Base-by-base conservation (phyloP, 805 yeast species). In the Pichia occidentalis region DNA sequence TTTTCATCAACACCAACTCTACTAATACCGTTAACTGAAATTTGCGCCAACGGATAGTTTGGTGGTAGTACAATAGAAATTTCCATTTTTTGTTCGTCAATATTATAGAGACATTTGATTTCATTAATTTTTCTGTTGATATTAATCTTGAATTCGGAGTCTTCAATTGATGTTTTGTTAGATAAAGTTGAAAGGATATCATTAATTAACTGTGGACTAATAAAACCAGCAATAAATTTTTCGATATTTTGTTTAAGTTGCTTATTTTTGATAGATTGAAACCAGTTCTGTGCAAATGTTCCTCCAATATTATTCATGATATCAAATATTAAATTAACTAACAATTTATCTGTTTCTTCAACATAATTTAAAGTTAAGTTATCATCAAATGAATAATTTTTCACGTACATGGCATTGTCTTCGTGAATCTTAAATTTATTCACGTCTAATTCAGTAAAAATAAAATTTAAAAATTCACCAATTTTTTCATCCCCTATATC, bases 1-100 rank as follows among this genome's bases (percentile, higher is more conserved):
- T 75, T 77, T 50, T 90, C 97, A 46, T 82, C 84, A 12, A 90
- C 94, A 16, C 97, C 97, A 24, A 86, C 71, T 44, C 95, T 68
- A 33, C 75, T 68, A 0, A 86, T 75, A 4, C 96, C 97, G 32
- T 74, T 75, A 1, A 92, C 87, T 7, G 67, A 64, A 8, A 92
- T 80, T 46, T 75, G 80, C 2, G 77, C 72, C 29, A 90, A 70
- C 8, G 99, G 99, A 50, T 77, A 92, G 27, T 75, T 71, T 0
- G 65, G 52, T 0, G 97, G 97, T 7, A 90, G 61, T 30, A 69
- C 69, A 43, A 90, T 76, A 0, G 77, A 71, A 64, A 94, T 73
- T 50, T 85, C 95, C 71, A 88, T 69, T 19, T 73, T 75, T 52
- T 87, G 95, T 39, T 88, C 97, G 57, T 88, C 97, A 40, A 88